phyloP scores from a whole-genome alignment of 768 basidiomycete species.

The Daedaleopsis sinensis region DNA sequence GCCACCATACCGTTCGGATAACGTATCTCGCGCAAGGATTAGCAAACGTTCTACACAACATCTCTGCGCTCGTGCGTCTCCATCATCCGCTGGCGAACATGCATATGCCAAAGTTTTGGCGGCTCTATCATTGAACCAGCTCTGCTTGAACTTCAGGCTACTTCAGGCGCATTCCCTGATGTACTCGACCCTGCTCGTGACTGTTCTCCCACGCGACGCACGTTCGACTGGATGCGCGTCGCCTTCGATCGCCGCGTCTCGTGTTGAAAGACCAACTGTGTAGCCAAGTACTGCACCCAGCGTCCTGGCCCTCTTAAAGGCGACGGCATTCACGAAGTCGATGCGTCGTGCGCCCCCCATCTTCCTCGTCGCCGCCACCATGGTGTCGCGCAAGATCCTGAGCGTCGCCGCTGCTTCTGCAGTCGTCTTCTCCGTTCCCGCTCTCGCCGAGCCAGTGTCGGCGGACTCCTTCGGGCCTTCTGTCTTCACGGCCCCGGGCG shows the following conservation, averaged over 20 bases:
- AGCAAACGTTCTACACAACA: not conserved
- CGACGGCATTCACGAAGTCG: constrained; percentile 1
- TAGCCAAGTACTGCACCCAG: constrained; percentile 7
- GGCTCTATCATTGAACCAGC: not conserved
- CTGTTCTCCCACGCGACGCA: constrained; percentile 13
- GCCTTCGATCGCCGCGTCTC: constrained; percentile 1
- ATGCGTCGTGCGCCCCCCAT: not conserved
- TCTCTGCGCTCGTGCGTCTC: not conserved
- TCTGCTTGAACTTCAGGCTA: too few relatives aligned
- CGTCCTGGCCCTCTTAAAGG: not conserved
- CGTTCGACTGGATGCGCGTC: constrained; percentile 5
- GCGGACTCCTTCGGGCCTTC: constrained; percentile 36
- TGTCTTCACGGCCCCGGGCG: constrained; percentile 60
- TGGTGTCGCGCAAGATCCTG: constrained; percentile 14
- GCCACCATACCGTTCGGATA: too few relatives aligned
- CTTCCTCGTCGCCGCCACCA: constrained; percentile 6
- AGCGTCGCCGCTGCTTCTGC: constrained; percentile 8
- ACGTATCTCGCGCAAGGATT: too few relatives aligned
- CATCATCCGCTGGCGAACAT: not conserved
- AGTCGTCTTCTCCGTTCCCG: constrained; percentile 10
- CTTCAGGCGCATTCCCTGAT: not conserved
- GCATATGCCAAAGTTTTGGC: not conserved
- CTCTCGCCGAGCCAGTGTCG: constrained; percentile 4
- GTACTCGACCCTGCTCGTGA: not conserved
- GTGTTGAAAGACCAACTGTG: not conserved